Conservation (phyloP, 2,329 filamentous ascomycete species). For the Coniochaeta sp. region DNA sequence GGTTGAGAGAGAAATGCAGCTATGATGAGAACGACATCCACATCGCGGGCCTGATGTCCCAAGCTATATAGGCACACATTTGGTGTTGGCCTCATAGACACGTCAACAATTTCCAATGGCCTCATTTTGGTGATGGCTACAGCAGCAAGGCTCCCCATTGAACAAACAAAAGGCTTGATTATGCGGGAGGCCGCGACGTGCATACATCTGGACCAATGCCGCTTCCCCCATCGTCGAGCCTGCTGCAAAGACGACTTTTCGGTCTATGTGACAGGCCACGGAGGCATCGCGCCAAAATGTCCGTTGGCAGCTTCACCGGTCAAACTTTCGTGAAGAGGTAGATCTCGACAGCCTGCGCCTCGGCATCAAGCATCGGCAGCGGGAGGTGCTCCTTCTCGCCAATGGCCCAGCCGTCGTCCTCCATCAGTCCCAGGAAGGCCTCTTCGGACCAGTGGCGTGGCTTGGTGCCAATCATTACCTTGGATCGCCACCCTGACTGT, state of each 20-base stretch:
- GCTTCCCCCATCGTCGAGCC: background rate
- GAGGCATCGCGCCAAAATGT: background rate
- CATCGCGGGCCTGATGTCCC: background rate
- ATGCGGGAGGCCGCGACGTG: background rate
- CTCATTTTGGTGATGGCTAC: background rate
- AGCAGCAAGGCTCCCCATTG: background rate
- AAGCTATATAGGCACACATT: background rate
- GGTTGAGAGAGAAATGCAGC: background rate
- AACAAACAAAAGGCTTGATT: background rate
- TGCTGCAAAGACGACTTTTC: background rate
- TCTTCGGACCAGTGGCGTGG: slow-evolving; percentile 46
- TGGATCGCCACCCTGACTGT: slow-evolving; percentile 17
- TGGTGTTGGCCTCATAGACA: background rate
- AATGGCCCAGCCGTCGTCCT: slow-evolving; percentile 34
- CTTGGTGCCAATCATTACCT: slow-evolving; percentile 47
- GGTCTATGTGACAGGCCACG: background rate
- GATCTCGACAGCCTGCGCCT: slow-evolving; percentile 40
- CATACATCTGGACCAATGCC: background rate
- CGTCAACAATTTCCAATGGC: background rate
- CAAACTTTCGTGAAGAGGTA: slow-evolving; percentile 38
- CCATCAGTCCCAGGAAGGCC: slow-evolving; percentile 39
- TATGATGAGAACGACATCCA: background rate
- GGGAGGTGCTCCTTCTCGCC: slow-evolving; percentile 31
- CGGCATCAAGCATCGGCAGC: slow-evolving; percentile 36
- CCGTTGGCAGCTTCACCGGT: background rate